A percentile compares a stretch with the other conserved stretches of the same genome.
phyloP scores from a whole-genome alignment of 106 monocot genomes.

The Agapanthus africanus region DNA sequence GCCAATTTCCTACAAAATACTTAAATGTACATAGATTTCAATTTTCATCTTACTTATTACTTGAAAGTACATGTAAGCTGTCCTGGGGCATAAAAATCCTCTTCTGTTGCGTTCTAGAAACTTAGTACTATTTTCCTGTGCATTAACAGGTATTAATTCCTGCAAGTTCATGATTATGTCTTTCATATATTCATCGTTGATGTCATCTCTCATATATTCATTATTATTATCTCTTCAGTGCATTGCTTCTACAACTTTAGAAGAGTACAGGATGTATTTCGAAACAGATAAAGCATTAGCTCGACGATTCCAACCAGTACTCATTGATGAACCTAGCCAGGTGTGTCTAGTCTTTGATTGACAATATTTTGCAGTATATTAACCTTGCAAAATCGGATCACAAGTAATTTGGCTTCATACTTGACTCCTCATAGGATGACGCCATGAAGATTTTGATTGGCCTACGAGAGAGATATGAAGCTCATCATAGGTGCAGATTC shows the following conservation, averaged over 20 bases:
- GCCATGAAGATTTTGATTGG: constrained; percentile 78
- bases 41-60: no score
- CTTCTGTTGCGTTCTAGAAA: background rate
- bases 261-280: constrained; percentile 71
- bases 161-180: no score
- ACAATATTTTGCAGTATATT: background rate
- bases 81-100: no score
- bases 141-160: no score
- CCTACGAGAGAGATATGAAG: constrained; percentile 73
- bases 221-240: constrained; percentile 43
- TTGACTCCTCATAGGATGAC: constrained; percentile 57
- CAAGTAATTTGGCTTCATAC: background rate
- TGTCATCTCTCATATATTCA: background rate
- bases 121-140: no score
- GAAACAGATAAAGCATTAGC: constrained; percentile 93
- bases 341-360: constrained; percentile 20
- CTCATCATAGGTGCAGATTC: constrained; percentile 72
- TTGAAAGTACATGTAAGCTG: no score
- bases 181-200: no score
- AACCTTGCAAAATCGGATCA: background rate
- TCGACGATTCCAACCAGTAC: constrained; percentile 81
- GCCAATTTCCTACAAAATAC: background rate
- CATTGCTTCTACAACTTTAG: constrained; percentile 86
- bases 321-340: constrained; percentile 76
- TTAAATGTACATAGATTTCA: no score